These are phyloP conservation scores for Scutellaria baicalensis DNA, from an alignment of 257 asterid genomes.

Conservation along the genomic window DNA sequence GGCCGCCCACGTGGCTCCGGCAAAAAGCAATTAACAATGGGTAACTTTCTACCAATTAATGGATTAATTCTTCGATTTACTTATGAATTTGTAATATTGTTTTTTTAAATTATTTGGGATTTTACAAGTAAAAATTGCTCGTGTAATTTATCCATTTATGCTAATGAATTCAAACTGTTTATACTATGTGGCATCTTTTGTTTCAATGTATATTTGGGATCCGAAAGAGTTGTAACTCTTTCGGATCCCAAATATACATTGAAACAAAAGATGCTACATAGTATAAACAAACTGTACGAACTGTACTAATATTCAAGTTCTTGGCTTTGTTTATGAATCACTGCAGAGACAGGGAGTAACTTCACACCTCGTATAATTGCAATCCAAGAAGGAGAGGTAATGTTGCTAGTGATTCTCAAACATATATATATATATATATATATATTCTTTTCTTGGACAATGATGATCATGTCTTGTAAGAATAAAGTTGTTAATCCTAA, in stretches of 20 bases:
- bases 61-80: neutral
- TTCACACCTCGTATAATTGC: slow-evolving; percentile 15
- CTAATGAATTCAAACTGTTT: too few species aligned
- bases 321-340: too few species aligned
- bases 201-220: too few species aligned
- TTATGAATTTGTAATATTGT: neutral
- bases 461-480: too few species aligned
- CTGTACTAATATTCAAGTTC: too few species aligned
- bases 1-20: slow-evolving; percentile 38
- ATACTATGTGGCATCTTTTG: too few species aligned
- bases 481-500: neutral
- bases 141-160: too few species aligned
- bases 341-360: slow-evolving; percentile 15
- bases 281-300: too few species aligned
- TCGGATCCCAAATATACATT: too few species aligned
- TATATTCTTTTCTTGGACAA: too few species aligned
- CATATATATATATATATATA: neutral
- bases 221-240: too few species aligned
- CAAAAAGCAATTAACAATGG: slow-evolving; percentile 27
- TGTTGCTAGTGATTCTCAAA: neutral
- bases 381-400: slow-evolving; percentile 30
- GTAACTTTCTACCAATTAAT: neutral
- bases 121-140: neutral
- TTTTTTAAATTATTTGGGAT: neutral
- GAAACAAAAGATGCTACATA: too few species aligned